Percentiles rank a stretch among this genome's conserved stretches.
Evolutionary conservation across 2,329 filamentous ascomycete species (phyloP).

Genomic region (Pestalotiopsis sp.): DNA sequence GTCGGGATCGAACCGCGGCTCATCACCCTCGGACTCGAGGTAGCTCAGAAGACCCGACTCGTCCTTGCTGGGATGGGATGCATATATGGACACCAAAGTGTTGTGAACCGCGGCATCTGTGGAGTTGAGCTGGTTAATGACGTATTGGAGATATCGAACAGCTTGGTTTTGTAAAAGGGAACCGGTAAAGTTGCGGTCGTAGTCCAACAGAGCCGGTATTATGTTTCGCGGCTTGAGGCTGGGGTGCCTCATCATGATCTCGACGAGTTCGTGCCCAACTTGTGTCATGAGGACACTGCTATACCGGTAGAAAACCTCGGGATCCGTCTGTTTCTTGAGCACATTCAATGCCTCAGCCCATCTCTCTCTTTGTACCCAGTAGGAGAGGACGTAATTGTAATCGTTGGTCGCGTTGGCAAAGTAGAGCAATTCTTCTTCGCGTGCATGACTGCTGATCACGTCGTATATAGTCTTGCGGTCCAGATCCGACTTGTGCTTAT

Average conservation of each 20-base stretch:
- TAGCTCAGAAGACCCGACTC: constrained; percentile 87
- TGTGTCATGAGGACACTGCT: constrained; percentile 96
- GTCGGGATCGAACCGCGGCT: constrained; percentile 89
- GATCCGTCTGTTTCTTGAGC: constrained; percentile 88
- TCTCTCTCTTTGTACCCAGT: constrained; percentile 95
- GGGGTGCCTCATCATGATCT: constrained; percentile 90
- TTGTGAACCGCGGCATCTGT: constrained; percentile 91
- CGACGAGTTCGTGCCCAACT: constrained; percentile 82
- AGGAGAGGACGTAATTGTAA: constrained; percentile 91
- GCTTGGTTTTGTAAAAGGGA: constrained; percentile 82
- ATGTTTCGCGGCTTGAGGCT: constrained; percentile 84
- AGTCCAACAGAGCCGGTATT: constrained; percentile 91
- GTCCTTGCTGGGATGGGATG: constrained; percentile 79
- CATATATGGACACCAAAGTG: constrained; percentile 94
- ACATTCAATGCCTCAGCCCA: constrained; percentile 88
- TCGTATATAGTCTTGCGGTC: constrained; percentile 94
- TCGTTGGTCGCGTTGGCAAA: constrained; percentile 90
- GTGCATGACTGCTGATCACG: constrained; percentile 91
- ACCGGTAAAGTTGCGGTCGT: constrained; percentile 77
- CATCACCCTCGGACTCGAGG: constrained; percentile 85
- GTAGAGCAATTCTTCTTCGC: constrained; percentile 89
- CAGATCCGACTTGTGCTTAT: constrained; percentile 81
- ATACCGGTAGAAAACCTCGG: constrained; percentile 94
- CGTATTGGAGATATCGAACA: constrained; percentile 88
- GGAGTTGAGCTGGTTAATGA: constrained; percentile 83